A percentile compares a stretch with the other conserved stretches of the same genome.
Conservation (phyloP, 23 red algal genomes). For the Gracilaria domingensis region DNA sequence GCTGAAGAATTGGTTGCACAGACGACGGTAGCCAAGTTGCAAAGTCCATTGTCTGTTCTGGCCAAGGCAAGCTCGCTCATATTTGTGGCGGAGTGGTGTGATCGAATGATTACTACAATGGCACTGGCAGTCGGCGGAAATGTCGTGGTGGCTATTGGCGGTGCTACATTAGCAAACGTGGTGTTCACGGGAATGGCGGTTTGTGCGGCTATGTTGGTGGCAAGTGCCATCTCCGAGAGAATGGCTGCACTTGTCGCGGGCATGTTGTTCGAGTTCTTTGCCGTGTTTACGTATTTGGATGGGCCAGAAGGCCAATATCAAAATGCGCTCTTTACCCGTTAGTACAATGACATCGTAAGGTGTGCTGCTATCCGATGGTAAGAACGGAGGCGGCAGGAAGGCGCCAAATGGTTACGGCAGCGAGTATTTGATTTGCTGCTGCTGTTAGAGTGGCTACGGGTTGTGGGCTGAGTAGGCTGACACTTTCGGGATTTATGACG, state of each 20-base stretch:
- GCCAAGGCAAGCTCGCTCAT: too few relatives aligned
- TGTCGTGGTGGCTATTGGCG: slow-evolving; percentile 78
- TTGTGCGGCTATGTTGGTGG: slow-evolving; percentile 73
- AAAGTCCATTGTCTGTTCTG: too few relatives aligned
- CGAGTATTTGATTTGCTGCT: slow-evolving; percentile 81
- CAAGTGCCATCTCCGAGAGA: slow-evolving; percentile 82
- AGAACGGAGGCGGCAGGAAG: slow-evolving; percentile 59
- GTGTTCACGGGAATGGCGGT: slow-evolving; percentile 92
- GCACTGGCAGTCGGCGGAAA: slow-evolving; percentile 87
- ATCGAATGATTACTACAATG: slow-evolving; percentile 96
- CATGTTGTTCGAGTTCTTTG: slow-evolving; percentile 88
- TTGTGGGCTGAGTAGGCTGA: slow-evolving; percentile 49
- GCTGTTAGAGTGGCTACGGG: slow-evolving; percentile 72
- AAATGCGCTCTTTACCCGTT: too few relatives aligned
- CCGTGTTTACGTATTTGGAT: slow-evolving; percentile 84
- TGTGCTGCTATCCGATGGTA: slow-evolving; percentile 55
- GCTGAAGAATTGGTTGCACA: too few relatives aligned
- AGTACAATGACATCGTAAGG: too few relatives aligned
- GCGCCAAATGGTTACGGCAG: slow-evolving; percentile 68
- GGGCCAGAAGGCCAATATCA: slow-evolving; percentile 56
- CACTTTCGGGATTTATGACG: slow-evolving; percentile 46
- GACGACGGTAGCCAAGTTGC: too few relatives aligned
- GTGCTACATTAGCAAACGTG: slow-evolving; percentile 87
- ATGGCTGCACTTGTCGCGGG: slow-evolving; percentile 85
- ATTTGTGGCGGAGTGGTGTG: too few relatives aligned